Evolutionary conservation across 306 rosid genomes (phyloP).

Genomic region (Cajanus cajan): DNA sequence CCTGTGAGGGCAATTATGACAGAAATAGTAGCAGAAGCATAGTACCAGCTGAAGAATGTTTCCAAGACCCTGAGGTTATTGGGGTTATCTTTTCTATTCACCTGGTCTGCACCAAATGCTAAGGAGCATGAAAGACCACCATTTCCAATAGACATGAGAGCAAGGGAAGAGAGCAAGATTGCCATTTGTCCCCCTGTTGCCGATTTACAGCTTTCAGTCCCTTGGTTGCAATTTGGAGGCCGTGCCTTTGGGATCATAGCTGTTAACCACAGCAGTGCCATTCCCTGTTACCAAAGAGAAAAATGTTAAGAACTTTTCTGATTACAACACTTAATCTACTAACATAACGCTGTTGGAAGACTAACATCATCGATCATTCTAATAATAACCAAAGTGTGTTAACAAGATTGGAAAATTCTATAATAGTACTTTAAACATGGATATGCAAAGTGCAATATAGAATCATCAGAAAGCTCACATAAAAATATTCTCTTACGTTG

Average conservation of each 20-base stretch:
- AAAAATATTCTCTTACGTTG: neutral
- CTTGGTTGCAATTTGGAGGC: slow-evolving; percentile 50
- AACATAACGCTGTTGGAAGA: neutral
- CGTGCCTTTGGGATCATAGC: slow-evolving; percentile 56
- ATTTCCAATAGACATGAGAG: slow-evolving; percentile 57
- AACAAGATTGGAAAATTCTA: neutral
- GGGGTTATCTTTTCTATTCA: slow-evolving; percentile 47
- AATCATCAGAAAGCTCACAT: neutral
- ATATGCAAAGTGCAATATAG: neutral
- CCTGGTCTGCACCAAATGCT: slow-evolving; percentile 75
- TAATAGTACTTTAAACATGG: neutral
- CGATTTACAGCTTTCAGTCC: slow-evolving; percentile 36
- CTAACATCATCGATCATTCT: neutral
- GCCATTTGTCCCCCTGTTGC: slow-evolving; percentile 49
- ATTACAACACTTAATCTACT: neutral
- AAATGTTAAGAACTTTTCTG: neutral
- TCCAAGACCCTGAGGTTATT: slow-evolving; percentile 52
- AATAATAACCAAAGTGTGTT: neutral
- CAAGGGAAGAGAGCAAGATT: slow-evolving; percentile 41
- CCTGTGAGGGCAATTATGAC: slow-evolving; percentile 53
- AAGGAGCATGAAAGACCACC: slow-evolving; percentile 70
- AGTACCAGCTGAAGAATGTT: slow-evolving; percentile 63
- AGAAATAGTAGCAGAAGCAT: slow-evolving; percentile 49
- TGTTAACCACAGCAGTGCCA: slow-evolving; percentile 59
- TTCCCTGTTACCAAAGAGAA: slow-evolving; percentile 47